phyloP scores from a whole-genome alignment of 805 yeast genomes.

The Wickerhamomyces rabaulensis region DNA sequence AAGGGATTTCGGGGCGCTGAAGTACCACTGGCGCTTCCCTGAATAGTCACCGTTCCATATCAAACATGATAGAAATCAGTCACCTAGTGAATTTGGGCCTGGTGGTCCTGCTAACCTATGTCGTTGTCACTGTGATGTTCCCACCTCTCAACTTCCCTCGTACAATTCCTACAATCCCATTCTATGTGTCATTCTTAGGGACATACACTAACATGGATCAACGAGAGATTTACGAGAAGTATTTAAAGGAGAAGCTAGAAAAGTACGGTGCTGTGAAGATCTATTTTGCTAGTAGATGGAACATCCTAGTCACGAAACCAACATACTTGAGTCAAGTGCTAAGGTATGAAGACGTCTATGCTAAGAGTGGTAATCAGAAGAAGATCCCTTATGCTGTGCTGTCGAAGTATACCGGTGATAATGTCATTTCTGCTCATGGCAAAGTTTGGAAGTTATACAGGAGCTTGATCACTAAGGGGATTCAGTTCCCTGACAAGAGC shows the following conservation, averaged over 20 bases:
- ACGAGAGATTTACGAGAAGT: slow-evolving; percentile 37
- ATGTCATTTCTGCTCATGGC: slow-evolving; percentile 56
- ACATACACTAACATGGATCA: slow-evolving; percentile 42
- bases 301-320: slow-evolving; percentile 47
- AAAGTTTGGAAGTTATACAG: slow-evolving; percentile 46
- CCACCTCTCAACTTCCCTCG: slow-evolving; percentile 50
- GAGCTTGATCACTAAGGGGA: slow-evolving; percentile 37
- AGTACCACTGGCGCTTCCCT: too few species aligned
- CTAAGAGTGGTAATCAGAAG: slow-evolving; percentile 55
- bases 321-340: slow-evolving; percentile 40
- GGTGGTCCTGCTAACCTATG: slow-evolving; percentile 1
- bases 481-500: slow-evolving; percentile 41
- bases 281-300: slow-evolving; percentile 60
- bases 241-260: slow-evolving; percentile 40
- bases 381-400: slow-evolving; percentile 52
- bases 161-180: slow-evolving; percentile 57
- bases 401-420: slow-evolving; percentile 54
- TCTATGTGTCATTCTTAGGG: slow-evolving; percentile 49
- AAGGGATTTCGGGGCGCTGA: too few species aligned
- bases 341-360: slow-evolving; percentile 44
- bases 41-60: too few species aligned
- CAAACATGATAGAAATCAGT: background rate
- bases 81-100: slow-evolving; percentile 1
- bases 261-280: slow-evolving; percentile 53
- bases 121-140: slow-evolving; percentile 14